Base-by-base conservation (phyloP, 2,329 filamentous ascomycete species). In the Xylaria sp. region DNA sequence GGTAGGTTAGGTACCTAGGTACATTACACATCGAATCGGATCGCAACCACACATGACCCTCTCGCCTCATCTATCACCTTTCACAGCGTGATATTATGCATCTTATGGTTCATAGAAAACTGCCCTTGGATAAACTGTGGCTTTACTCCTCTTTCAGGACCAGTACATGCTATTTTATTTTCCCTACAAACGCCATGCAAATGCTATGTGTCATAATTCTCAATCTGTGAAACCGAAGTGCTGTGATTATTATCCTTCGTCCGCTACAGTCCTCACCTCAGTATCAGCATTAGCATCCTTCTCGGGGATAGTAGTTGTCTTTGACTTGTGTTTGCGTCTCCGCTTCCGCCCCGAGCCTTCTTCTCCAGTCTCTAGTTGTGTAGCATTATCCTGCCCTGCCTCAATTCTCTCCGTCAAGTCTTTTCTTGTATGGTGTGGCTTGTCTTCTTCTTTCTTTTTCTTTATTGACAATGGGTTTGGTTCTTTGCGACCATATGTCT, bases 391-490 rank as follows among this genome's bases (percentile, higher is more conserved):
- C 2, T 51, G 33, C 35, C 49, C 40, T 29, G 27, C 47, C 37
- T 51, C 23, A 27, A 27, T 21, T 61, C 60, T 17, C 21, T 51
- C 56, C 3, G 27, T 19, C 15, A 40, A 33, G 4, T 21, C 35
- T 35, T 53, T 43, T 11, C 6, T 44, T 21, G 15, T 19, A 29
- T 21, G 23, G 27, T 29, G 17, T 27, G 37, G 23, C 51, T 40
- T 49, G 25, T 63, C 68, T 48, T 48, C 57, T 11, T 62, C 64
- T 31, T 85, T 86, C 79, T 89, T 90, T 77, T 91, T 92, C 79
- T 89, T 90, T 54, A 90, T 81, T 52, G 88, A 85, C 55, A 92
- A 76, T 8, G 90, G 90, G 73, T 92, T 92, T 1, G 88, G 89
- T 19, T 84, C 87, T 73, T 90, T 91, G 3, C 82, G 83, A 1